Evolutionary conservation across 2,329 filamentous ascomycete species (phyloP).

Genomic region (Emergomyces africanus): DNA sequence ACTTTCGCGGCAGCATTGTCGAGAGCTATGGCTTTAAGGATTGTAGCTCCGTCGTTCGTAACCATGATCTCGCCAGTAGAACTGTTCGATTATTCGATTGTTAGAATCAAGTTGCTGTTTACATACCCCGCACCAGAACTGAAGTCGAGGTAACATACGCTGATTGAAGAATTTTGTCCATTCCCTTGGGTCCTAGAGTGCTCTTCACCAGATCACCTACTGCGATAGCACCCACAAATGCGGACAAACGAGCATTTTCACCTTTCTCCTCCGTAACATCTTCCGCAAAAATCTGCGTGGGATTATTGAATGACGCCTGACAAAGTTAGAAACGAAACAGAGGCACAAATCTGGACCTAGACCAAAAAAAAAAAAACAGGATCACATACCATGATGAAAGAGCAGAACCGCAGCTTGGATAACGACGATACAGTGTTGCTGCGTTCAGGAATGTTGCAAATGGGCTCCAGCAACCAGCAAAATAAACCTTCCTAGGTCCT

Average conservation of each 20-base stretch:
- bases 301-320: constrained; percentile 44
- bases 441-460: neutral
- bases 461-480: neutral
- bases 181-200: constrained; percentile 91
- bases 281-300: constrained; percentile 96
- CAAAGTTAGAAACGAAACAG: constrained; percentile 2
- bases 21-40: constrained; percentile 94
- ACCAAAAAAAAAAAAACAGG: neutral
- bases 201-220: constrained; percentile 97
- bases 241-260: constrained; percentile 96
- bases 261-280: constrained; percentile 97
- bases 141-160: constrained; percentile 47
- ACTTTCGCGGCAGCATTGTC: constrained; percentile 98
- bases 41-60: constrained; percentile 96
- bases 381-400: constrained; percentile 10
- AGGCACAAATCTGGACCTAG: neutral
- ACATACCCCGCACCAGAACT: neutral
- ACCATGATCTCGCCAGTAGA: constrained; percentile 97
- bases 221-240: constrained; percentile 95
- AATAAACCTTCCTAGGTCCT: no score
- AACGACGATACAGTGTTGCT: neutral
- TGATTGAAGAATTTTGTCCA: constrained; percentile 97
- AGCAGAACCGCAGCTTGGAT: neutral
- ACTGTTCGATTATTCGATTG: constrained; percentile 32
- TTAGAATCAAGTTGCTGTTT: neutral